Conservation (phyloP, 2,329 filamentous ascomycete genomes). For the Hymenoscyphus fructigenus region DNA sequence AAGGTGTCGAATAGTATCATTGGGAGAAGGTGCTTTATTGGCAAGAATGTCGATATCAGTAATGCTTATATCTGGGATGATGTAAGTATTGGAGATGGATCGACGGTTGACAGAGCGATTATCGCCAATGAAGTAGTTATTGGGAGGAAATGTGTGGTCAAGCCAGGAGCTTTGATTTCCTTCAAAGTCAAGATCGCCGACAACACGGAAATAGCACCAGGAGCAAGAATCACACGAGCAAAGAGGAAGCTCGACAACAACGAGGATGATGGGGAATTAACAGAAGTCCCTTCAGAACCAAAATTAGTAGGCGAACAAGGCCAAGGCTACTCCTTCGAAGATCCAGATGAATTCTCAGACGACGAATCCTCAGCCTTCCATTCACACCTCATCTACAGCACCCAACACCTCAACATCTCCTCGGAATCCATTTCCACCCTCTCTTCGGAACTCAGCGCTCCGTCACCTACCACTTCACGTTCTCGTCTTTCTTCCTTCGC, state of each 20-base stretch:
- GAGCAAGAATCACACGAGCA: slow-evolving; percentile 42
- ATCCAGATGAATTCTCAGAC: slow-evolving; percentile 56
- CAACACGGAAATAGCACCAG: slow-evolving; percentile 46
- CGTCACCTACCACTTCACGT: slow-evolving; percentile 39
- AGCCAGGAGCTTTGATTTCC: slow-evolving; percentile 74
- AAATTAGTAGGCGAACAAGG: slow-evolving; percentile 57
- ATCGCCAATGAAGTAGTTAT: slow-evolving; percentile 72
- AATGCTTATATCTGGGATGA: slow-evolving; percentile 89
- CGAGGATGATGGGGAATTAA: slow-evolving; percentile 35
- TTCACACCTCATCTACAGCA: slow-evolving; percentile 39
- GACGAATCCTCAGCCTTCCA: slow-evolving; percentile 62
- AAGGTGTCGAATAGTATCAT: slow-evolving; percentile 74
- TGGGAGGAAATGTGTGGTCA: slow-evolving; percentile 68
- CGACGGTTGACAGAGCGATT: slow-evolving; percentile 69
- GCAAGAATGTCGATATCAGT: slow-evolving; percentile 75
- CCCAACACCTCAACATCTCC: slow-evolving; percentile 40
- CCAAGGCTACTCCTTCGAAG: slow-evolving; percentile 63
- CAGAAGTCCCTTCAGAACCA: slow-evolving; percentile 45
- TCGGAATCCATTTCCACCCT: slow-evolving; percentile 64
- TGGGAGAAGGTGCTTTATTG: slow-evolving; percentile 82
- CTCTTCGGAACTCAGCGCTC: slow-evolving; percentile 52
- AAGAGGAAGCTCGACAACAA: slow-evolving; percentile 35
- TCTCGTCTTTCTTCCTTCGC: slow-evolving; percentile 70
- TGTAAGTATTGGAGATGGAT: slow-evolving; percentile 71
- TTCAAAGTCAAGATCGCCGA: slow-evolving; percentile 73